A percentile compares a stretch with the other conserved stretches of the same genome.
phyloP scores from a whole-genome alignment of 208 protist genomes.

The Phytomonas sp. region DNA sequence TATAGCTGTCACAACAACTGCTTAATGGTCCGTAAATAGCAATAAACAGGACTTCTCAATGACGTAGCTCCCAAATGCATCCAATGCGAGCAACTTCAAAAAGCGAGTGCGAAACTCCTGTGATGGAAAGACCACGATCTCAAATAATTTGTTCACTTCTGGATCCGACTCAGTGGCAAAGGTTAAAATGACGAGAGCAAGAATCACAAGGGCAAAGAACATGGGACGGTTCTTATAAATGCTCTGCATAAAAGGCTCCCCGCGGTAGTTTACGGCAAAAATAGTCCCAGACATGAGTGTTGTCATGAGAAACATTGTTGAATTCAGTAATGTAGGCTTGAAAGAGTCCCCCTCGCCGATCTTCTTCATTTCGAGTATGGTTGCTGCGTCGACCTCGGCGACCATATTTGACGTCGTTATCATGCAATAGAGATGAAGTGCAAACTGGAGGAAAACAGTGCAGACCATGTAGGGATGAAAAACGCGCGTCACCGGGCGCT shows the following conservation, averaged over 20 bases:
- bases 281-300: slow-evolving; percentile 91
- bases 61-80: slow-evolving; percentile 64
- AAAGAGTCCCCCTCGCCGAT: slow-evolving; percentile 86
- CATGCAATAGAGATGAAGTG: slow-evolving; percentile 91
- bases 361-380: slow-evolving; percentile 40
- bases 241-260: slow-evolving; percentile 92
- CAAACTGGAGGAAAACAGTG: slow-evolving; percentile 94
- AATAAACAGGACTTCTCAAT: slow-evolving; percentile 67
- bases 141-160: slow-evolving; percentile 76
- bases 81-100: slow-evolving; percentile 55
- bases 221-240: slow-evolving; percentile 90
- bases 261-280: slow-evolving; percentile 98
- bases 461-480: slow-evolving; percentile 94
- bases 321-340: slow-evolving; percentile 95
- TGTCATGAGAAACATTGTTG: slow-evolving; percentile 95
- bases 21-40: slow-evolving; percentile 60
- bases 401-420: slow-evolving; percentile 79
- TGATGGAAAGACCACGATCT: slow-evolving; percentile 84
- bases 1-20: background rate
- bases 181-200: slow-evolving; percentile 64
- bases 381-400: slow-evolving; percentile 49
- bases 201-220: slow-evolving; percentile 72
- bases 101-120: slow-evolving; percentile 69
- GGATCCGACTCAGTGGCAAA: slow-evolving; percentile 71
- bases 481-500: slow-evolving; percentile 91